These are phyloP conservation scores for Pichia cactophila DNA, from an alignment of 1,139 yeast genomes.

Conservation along the genomic window DNA sequence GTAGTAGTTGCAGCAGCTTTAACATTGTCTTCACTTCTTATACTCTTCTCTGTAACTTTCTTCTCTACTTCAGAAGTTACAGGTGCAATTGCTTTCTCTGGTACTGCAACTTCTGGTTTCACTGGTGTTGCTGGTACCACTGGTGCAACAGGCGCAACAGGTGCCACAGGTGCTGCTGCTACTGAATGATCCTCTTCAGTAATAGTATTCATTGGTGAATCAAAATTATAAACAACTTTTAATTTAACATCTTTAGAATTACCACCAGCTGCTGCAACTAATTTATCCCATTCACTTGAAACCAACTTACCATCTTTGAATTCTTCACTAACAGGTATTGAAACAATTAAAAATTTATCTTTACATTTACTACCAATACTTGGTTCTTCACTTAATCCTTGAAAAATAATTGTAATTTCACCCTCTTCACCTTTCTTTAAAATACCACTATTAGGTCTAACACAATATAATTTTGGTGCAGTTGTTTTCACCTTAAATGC, in stretches of 20 bases:
- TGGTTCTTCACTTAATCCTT: conserved; percentile 75
- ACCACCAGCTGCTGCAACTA: conserved; percentile 57
- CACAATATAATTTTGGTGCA: conserved; percentile 91
- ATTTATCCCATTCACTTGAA: conserved; percentile 63
- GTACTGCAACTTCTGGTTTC: neutral
- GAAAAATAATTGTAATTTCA: conserved; percentile 75
- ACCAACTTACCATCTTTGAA: conserved; percentile 43
- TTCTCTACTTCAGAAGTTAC: neutral
- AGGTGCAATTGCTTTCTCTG: neutral
- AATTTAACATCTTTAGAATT: conserved; percentile 68
- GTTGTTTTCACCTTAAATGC: conserved; percentile 98
- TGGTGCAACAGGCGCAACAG: neutral
- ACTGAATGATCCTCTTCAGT: conserved; percentile 20
- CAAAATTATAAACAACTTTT: conserved; percentile 55
- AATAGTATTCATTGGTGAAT: conserved; percentile 22
- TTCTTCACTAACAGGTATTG: conserved; percentile 50
- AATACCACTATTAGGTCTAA: conserved; percentile 87
- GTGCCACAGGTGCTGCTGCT: neutral
- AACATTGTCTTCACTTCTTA: neutral
- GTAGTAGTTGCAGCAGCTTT: neutral
- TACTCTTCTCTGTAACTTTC: neutral
- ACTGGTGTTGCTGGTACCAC: neutral
- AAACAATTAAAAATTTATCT: conserved; percentile 87
- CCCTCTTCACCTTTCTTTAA: conserved; percentile 67
- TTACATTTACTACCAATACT: conserved; percentile 67